A percentile compares a stretch with the other conserved stretches of the same genome.
phyloP scores from a whole-genome alignment of 768 basidiomycete species.

The Tylopilus sp. region DNA sequence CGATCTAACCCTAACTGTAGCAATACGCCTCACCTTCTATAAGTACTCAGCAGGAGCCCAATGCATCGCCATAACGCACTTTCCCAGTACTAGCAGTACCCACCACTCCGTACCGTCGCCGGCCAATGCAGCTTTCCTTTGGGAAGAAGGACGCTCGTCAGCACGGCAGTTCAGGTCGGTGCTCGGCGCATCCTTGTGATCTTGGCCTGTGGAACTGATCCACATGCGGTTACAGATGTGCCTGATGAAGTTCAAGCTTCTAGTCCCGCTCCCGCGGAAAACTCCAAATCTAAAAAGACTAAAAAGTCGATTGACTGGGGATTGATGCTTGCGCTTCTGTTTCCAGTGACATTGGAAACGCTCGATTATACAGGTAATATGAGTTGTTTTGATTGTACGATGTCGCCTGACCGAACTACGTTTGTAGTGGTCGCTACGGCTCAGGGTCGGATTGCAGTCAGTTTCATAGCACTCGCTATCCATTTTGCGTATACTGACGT shows the following conservation, averaged over 20 bases:
- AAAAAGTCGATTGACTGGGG: slow-evolving; percentile 27
- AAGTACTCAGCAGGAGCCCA: too few species aligned
- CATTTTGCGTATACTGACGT: not conserved
- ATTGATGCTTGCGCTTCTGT: slow-evolving; percentile 33
- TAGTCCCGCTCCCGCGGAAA: too few species aligned
- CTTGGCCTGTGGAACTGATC: not conserved
- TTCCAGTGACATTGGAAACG: slow-evolving; percentile 42
- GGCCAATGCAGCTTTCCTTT: slow-evolving; percentile 13
- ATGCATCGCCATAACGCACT: too few species aligned
- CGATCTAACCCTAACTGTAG: too few species aligned
- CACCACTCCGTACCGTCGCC: too few species aligned
- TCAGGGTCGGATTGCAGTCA: too few species aligned
- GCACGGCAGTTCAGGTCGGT: slow-evolving; percentile 5
- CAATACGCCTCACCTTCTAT: too few species aligned
- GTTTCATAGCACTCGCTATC: not conserved
- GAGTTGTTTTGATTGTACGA: not conserved
- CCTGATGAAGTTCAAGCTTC: not conserved
- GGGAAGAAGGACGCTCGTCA: not conserved
- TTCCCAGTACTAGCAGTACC: too few species aligned
- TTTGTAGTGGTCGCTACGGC: not conserved
- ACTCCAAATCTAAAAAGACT: not conserved
- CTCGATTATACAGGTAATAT: slow-evolving; percentile 28
- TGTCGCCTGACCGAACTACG: not conserved
- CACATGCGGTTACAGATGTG: not conserved
- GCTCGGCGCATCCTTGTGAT: not conserved